Evolutionary conservation across 2,329 filamentous ascomycete species (phyloP), one percentile per base, ranked within the genome.

Genomic region (Sporothrix dimorphospora): DNA sequence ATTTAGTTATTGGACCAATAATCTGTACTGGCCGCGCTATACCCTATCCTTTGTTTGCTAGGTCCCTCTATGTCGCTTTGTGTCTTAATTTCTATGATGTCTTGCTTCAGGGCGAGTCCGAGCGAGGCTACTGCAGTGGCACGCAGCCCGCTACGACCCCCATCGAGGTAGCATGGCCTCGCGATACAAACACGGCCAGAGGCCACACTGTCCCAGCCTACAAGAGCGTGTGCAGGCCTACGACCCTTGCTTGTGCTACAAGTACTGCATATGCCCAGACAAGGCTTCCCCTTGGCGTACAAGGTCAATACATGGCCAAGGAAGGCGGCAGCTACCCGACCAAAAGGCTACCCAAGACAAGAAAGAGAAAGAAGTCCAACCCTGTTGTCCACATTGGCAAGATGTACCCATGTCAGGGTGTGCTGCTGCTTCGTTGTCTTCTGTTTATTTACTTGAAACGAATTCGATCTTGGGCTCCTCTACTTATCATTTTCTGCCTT

Each of bases 261-360:
- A n/a, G n/a, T n/a, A 47, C 38, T 3, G 2, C 8, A 30, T 47
- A 6, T 24, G 55, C 27, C 61, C 53, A 49, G 42, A 34, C 49
- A 34, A 34, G 45, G 59, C 61, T 59, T 70, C 4, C 19, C 34
- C 49, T n/a, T 38, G 63, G 16, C 14, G 34, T 65, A 71, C 68
- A 68, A 42, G 12, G 34, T 14, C 57, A 30, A 49, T 47, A 38
- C 45, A 59, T 14, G 21, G 38, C 8, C 24, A 65, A 51, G 51
- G 69, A 21, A 19, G 14, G 47, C 27, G 11, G 72, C 61, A 68
- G 71, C 51, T 71, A 73, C 16, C 72, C 72, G 63, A 65, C n/a
- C 42, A 14, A 63, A 40, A 53, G 30, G 21, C 49, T 53, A 38
- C 19, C n/a, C 34, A 57, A 34, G 69, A 34, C 30, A 57, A 40